phyloP scores from a whole-genome alignment of 306 rosid species.

The Cucurbita argyrosperma region DNA sequence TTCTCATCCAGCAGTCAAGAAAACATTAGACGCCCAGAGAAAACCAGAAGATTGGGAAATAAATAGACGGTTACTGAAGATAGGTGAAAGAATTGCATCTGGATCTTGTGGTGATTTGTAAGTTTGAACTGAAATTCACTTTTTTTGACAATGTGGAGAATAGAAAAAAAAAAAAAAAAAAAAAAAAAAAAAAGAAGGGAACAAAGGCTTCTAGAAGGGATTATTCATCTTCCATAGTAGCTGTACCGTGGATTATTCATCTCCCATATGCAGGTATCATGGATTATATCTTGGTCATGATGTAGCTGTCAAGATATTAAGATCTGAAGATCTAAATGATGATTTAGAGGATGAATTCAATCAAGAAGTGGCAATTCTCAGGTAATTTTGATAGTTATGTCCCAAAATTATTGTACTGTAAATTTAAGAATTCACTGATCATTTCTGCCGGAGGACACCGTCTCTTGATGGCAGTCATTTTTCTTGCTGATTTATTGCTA shows the following conservation, averaged over 20 bases:
- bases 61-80: slow-evolving; percentile 73
- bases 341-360: slow-evolving; percentile 84
- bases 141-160: background rate
- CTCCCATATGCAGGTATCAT: slow-evolving; percentile 36
- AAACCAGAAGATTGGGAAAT: slow-evolving; percentile 84
- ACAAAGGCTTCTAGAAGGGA: no score
- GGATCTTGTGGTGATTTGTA: slow-evolving; percentile 99
- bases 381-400: slow-evolving; percentile 23
- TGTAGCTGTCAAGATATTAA: slow-evolving; percentile 90
- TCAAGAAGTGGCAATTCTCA: slow-evolving; percentile 86
- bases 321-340: slow-evolving; percentile 71
- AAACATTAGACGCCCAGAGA: slow-evolving; percentile 31
- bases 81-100: slow-evolving; percentile 82
- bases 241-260: no score
- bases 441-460: background rate
- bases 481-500: background rate
- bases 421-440: background rate
- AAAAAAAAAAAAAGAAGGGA: no score
- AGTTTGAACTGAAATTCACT: slow-evolving; percentile 18
- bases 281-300: slow-evolving; percentile 85
- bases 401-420: background rate
- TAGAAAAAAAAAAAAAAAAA: no score
- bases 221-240: no score
- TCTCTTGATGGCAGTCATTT: background rate
- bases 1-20: slow-evolving; percentile 48